A percentile compares a stretch with the other conserved stretches of the same genome.
Conservation (phyloP, 192 early-diverging fungal species). For the Spinellus fusiger region DNA sequence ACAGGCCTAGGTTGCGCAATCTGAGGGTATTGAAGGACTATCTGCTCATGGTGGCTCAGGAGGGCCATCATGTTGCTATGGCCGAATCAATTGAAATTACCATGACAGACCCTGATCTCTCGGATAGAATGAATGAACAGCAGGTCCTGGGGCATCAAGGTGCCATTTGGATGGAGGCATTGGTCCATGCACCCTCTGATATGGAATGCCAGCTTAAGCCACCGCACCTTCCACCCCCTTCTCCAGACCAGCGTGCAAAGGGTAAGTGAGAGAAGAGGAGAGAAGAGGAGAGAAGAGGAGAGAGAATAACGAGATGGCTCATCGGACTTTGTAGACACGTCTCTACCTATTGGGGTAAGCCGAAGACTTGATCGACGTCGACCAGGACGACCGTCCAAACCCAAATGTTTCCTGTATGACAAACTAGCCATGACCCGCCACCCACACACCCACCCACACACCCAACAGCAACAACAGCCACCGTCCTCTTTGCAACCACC, state of each 20-base stretch:
- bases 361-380: constrained; percentile 4
- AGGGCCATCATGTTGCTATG: background rate
- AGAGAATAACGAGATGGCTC: background rate
- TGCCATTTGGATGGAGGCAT: constrained; percentile 6
- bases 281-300: background rate
- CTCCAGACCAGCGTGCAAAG: background rate
- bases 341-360: background rate
- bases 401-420: background rate
- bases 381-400: constrained; percentile 10
- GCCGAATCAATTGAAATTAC: constrained; percentile 3
- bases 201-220: constrained; percentile 1
- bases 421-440: background rate
- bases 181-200: background rate
- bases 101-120: background rate
- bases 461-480: background rate
- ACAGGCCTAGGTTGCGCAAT: constrained; percentile 8
- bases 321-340: background rate
- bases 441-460: background rate
- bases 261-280: background rate
- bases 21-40: constrained; percentile 16
- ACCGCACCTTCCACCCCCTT: too few species aligned
- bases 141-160: background rate
- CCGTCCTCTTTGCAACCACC: background rate
- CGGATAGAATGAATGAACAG: background rate
- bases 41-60: constrained; percentile 9